A percentile compares a stretch with the other conserved stretches of the same genome.
Conservation (phyloP, 2,329 filamentous ascomycete species). For the Furcasterigmium furcatum region DNA sequence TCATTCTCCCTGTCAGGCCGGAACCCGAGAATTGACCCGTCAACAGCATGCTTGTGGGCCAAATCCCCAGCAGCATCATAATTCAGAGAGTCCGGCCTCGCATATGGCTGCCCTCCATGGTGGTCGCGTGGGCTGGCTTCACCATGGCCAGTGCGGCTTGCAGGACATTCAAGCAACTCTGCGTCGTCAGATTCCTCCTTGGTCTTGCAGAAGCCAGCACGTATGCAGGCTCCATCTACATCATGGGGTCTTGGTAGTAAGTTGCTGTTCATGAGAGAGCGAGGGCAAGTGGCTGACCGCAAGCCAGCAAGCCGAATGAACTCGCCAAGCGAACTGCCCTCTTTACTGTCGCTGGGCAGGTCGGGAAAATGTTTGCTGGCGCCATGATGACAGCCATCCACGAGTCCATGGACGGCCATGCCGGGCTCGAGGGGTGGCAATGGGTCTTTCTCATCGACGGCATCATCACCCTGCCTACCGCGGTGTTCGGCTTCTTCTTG, state of each 20-base stretch:
- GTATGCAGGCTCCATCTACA: slow-evolving; percentile 36
- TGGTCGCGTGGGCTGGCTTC: slow-evolving; percentile 43
- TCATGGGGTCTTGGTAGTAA: slow-evolving; percentile 55
- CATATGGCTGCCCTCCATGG: slow-evolving; percentile 44
- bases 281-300: too few species aligned
- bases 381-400: slow-evolving; percentile 49
- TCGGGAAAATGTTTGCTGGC: slow-evolving; percentile 57
- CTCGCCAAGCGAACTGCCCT: slow-evolving; percentile 61
- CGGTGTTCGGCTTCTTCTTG: slow-evolving; percentile 44
- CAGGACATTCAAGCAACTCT: slow-evolving; percentile 24
- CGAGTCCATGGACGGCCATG: slow-evolving; percentile 33
- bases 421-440: slow-evolving; percentile 46
- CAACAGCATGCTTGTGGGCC: slow-evolving; percentile 21
- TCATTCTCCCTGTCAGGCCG: slow-evolving; percentile 13
- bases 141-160: slow-evolving; percentile 29
- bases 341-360: slow-evolving; percentile 57
- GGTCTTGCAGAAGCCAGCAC: slow-evolving; percentile 34
- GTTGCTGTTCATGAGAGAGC: slow-evolving; percentile 20
- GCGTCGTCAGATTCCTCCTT: slow-evolving; percentile 35
- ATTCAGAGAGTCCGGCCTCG: slow-evolving; percentile 45
- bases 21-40: background rate
- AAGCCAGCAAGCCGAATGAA: slow-evolving; percentile 41
- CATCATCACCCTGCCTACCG: slow-evolving; percentile 48
- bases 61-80: slow-evolving; percentile 39
- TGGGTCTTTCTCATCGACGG: slow-evolving; percentile 43